Conservation (phyloP, 768 basidiomycete genomes). For the Mrakia frigida region DNA sequence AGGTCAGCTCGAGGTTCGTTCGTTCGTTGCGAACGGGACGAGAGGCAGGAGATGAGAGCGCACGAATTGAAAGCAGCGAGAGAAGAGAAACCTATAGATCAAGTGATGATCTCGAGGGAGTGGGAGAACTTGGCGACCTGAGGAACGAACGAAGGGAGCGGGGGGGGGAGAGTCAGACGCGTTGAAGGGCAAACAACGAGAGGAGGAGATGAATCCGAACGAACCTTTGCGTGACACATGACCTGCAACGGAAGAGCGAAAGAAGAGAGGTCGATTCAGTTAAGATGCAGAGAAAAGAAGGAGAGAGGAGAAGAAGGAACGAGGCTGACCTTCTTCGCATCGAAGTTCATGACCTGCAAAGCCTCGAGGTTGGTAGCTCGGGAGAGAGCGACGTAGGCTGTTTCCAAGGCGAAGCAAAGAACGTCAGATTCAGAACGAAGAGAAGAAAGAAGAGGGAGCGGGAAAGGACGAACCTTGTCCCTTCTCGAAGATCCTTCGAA, state of each 20-base stretch:
- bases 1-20: no score
- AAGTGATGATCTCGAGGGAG: slow-evolving; percentile 21
- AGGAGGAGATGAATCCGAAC: neutral
- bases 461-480: slow-evolving; percentile 35
- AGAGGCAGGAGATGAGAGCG: no score
- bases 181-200: neutral
- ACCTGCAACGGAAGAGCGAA: neutral
- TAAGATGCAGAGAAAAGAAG: neutral
- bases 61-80: neutral
- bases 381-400: slow-evolving; percentile 32
- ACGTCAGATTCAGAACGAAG: neutral
- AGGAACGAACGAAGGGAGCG: neutral
- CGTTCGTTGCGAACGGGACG: no score
- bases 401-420: no score
- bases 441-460: no score
- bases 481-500: slow-evolving; percentile 77
- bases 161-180: neutral
- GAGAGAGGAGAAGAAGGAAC: neutral
- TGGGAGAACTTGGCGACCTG: slow-evolving; percentile 28
- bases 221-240: slow-evolving; percentile 30
- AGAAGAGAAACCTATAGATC: neutral
- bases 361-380: slow-evolving; percentile 28
- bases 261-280: no score
- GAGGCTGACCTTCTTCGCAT: slow-evolving; percentile 23
- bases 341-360: slow-evolving; percentile 32